Evolutionary conservation across 108 stramenopile genomes (phyloP).

Genomic region (Chaetoceros tenuissimus): DNA sequence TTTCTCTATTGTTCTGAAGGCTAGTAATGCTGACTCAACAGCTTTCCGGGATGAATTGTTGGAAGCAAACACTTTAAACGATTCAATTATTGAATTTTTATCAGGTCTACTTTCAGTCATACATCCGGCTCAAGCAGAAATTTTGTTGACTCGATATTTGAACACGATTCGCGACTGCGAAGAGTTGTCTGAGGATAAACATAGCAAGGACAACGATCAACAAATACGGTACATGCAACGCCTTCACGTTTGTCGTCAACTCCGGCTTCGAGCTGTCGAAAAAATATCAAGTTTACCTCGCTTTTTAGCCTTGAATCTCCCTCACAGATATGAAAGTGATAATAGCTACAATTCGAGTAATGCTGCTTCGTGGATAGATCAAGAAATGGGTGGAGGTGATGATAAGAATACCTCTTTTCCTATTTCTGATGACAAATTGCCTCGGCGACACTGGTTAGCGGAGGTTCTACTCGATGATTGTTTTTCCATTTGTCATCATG

Average conservation of each 20-base stretch:
- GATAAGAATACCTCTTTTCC: conserved; percentile 6
- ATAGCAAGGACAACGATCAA: neutral
- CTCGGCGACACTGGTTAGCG: conserved; percentile 67
- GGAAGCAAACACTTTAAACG: conserved; percentile 21
- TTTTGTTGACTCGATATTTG: conserved; percentile 45
- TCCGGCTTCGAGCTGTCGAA: conserved; percentile 65
- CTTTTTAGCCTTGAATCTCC: conserved; percentile 69
- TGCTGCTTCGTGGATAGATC: conserved; percentile 21
- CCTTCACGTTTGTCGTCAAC: conserved; percentile 48
- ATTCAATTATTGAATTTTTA: conserved; percentile 54
- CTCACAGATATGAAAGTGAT: conserved; percentile 30
- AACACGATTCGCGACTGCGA: conserved; percentile 50
- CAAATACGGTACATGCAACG: conserved; percentile 14
- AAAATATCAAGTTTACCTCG: conserved; percentile 51
- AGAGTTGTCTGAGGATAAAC: conserved; percentile 12
- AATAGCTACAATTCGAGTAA: conserved; percentile 16
- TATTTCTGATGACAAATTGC: conserved; percentile 27
- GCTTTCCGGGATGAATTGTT: conserved; percentile 4
- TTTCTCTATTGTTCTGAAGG: neutral
- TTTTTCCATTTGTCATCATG: conserved; percentile 54
- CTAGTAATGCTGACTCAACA: neutral
- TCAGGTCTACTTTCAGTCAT: conserved; percentile 55
- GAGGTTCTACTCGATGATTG: conserved; percentile 57
- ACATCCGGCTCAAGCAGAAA: conserved; percentile 59
- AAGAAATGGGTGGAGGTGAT: conserved; percentile 4